phyloP scores from a whole-genome alignment of 2,329 filamentous ascomycete genomes.

The Pseudofabraea citricarpa region DNA sequence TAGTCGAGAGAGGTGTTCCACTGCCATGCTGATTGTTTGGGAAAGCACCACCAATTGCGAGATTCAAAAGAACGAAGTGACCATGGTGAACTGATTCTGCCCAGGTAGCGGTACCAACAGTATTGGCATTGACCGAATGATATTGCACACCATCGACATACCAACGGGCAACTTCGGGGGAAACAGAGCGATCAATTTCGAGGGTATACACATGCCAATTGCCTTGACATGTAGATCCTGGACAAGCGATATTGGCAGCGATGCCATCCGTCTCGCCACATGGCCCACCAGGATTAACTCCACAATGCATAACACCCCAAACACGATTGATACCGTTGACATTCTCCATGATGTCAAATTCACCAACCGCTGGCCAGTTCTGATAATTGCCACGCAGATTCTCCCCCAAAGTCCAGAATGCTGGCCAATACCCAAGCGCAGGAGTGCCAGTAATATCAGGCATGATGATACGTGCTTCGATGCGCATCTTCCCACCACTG shows the following conservation, averaged over 20 bases:
- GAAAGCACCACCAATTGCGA: background rate
- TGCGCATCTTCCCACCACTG: background rate
- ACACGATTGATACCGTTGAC: background rate
- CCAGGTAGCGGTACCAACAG: background rate
- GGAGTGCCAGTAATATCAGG: background rate
- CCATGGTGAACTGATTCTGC: background rate
- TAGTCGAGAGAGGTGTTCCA: background rate
- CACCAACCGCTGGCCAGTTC: background rate
- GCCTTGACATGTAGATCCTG: background rate
- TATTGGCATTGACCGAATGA: background rate
- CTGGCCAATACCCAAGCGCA: background rate
- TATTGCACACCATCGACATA: background rate
- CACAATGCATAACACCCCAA: background rate
- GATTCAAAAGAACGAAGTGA: background rate
- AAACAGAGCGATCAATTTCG: background rate
- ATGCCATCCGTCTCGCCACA: background rate
- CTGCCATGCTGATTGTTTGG: background rate
- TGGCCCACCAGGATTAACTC: background rate
- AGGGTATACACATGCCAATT: background rate
- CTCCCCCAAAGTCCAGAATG: background rate
- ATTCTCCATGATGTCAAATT: conserved; percentile 2
- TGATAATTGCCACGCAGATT: background rate
- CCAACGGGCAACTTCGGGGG: background rate
- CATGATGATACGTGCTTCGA: background rate
- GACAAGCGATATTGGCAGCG: background rate